phyloP scores from a whole-genome alignment of 495 filamentous ascomycete species.

The Tuber umbilicatum region DNA sequence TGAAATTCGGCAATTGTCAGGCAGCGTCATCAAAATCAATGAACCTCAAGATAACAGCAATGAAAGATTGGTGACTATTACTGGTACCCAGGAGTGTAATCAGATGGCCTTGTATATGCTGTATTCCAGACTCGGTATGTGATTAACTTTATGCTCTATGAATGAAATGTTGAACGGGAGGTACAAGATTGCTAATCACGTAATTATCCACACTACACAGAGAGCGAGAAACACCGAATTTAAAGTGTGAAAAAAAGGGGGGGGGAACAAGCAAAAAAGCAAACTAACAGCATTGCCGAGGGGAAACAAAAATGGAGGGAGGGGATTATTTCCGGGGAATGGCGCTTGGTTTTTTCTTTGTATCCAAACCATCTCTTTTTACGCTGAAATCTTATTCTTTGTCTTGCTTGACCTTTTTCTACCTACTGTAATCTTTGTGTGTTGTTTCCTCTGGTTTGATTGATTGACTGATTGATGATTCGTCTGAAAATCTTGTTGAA shows the following conservation, averaged over 20 bases:
- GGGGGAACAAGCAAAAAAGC: constrained; percentile 1
- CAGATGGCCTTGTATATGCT: constrained; percentile 99
- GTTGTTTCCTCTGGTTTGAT: background rate
- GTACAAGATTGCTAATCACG: constrained; percentile 26
- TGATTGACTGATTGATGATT: background rate
- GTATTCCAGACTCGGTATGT: constrained; percentile 90
- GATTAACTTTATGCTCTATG: constrained; percentile 27
- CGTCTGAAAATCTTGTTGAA: background rate
- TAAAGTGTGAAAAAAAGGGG: constrained; percentile 40
- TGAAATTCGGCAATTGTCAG: constrained; percentile 91
- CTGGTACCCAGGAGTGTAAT: constrained; percentile 95
- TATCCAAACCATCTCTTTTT: constrained; percentile 39
- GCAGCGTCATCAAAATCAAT: constrained; percentile 99
- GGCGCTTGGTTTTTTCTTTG: constrained; percentile 39
- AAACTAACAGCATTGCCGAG: background rate
- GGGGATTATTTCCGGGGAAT: constrained; percentile 22
- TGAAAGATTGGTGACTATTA: constrained; percentile 93
- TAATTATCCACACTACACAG: constrained; percentile 47
- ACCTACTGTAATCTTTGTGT: background rate
- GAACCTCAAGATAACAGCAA: constrained; percentile 99
- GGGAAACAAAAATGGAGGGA: constrained; percentile 30
- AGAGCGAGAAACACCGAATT: constrained; percentile 77
- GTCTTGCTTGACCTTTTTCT: background rate
- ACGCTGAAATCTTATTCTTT: constrained; percentile 26
- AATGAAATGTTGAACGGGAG: constrained; percentile 22